Conservation (phyloP, 805 yeast genomes). For the Cyberlindnera petersonii region DNA sequence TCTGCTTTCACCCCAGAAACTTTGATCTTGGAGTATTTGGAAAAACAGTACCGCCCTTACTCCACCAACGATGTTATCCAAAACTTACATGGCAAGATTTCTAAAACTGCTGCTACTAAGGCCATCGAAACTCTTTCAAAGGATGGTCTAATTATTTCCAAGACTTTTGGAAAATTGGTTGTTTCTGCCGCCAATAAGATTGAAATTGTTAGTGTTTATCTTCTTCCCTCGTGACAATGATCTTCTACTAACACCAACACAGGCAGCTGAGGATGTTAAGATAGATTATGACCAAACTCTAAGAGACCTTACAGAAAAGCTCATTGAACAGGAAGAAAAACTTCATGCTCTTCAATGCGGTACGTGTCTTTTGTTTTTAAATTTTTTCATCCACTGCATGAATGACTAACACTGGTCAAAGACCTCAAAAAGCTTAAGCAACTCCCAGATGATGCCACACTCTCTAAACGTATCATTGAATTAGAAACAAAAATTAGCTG, state of each 20-base stretch:
- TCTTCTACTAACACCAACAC: neutral
- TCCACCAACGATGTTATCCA: slow-evolving; percentile 42
- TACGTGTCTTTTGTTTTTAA: neutral
- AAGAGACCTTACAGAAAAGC: neutral
- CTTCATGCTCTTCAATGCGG: neutral
- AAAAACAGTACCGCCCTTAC: slow-evolving; percentile 44
- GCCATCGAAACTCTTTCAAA: slow-evolving; percentile 35
- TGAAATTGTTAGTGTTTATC: slow-evolving; percentile 13
- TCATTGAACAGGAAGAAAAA: slow-evolving; percentile 7
- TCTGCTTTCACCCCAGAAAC: too few species aligned
- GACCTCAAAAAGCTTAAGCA: slow-evolving; percentile 11
- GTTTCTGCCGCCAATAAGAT: slow-evolving; percentile 41
- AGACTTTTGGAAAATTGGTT: slow-evolving; percentile 41
- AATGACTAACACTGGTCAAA: neutral
- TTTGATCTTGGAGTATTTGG: slow-evolving; percentile 36
- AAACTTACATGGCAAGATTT: slow-evolving; percentile 40
- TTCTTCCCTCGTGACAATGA: too few species aligned
- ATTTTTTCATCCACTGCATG: neutral
- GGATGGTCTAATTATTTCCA: slow-evolving; percentile 33
- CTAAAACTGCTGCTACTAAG: slow-evolving; percentile 33
- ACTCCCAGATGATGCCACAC: slow-evolving; percentile 16
- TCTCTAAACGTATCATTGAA: slow-evolving; percentile 2
- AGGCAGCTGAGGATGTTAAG: slow-evolving; percentile 1
- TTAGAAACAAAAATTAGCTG: slow-evolving; percentile 6
- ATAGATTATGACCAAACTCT: slow-evolving; percentile 2